phyloP scores from a whole-genome alignment of 352 stramenopile species.

The Phytophthora melonis region DNA sequence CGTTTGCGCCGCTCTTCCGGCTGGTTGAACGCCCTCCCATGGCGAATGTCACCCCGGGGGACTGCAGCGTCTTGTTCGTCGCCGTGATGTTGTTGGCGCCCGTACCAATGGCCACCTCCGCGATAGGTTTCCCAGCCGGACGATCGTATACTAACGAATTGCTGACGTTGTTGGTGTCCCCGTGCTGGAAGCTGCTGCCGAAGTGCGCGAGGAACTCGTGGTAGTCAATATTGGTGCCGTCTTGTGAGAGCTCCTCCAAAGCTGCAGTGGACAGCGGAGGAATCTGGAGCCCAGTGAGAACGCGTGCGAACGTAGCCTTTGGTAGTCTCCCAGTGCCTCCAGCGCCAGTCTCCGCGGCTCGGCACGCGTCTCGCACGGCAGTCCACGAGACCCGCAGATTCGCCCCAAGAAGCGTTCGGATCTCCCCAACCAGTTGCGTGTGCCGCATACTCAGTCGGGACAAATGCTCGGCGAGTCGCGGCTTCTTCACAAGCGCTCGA shows the following conservation, averaged over 20 bases:
- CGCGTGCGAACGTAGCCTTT: conserved; percentile 50
- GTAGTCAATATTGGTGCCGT: conserved; percentile 61
- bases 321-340: conserved; percentile 42
- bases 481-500: conserved; percentile 66
- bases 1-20: conserved; percentile 26
- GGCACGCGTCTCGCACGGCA: conserved; percentile 64
- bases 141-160: conserved; percentile 67
- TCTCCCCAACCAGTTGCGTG: conserved; percentile 50
- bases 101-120: conserved; percentile 27
- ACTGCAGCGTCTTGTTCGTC: conserved; percentile 63
- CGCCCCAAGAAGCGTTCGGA: conserved; percentile 53
- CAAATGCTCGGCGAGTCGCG: conserved; percentile 59
- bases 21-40: conserved; percentile 28
- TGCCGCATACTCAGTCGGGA: conserved; percentile 60
- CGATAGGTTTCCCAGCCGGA: conserved; percentile 16
- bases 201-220: conserved; percentile 73
- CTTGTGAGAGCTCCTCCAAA: conserved; percentile 34
- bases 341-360: conserved; percentile 42
- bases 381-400: conserved; percentile 64
- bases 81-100: conserved; percentile 19
- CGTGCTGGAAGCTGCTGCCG: conserved; percentile 68
- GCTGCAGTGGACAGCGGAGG: conserved; percentile 46
- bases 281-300: conserved; percentile 55
- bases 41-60: conserved; percentile 50
- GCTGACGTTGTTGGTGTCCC: conserved; percentile 70